Evolutionary conservation across 2,329 filamentous ascomycete species (phyloP).

Genomic region (Ophiostoma pallidulum): DNA sequence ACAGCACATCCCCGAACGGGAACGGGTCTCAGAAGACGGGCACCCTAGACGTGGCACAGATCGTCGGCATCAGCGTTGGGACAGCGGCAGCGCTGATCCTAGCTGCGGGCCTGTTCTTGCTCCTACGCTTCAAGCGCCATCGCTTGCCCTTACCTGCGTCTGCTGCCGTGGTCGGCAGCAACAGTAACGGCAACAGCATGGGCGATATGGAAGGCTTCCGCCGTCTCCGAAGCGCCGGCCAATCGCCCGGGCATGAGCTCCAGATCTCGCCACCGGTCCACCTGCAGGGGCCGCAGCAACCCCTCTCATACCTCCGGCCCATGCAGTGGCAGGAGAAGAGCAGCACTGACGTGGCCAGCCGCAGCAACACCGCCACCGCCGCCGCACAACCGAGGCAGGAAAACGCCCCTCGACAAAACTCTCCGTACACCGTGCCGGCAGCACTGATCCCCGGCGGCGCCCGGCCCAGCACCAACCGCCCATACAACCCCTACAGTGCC

Average conservation of each 20-base stretch:
- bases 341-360: neutral
- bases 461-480: no score
- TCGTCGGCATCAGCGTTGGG: conserved; percentile 51
- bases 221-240: neutral
- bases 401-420: no score
- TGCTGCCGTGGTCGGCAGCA: conserved; percentile 16
- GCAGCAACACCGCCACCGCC: neutral
- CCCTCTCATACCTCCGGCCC: neutral
- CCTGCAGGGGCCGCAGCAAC: conserved; percentile 19
- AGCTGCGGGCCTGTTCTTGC: conserved; percentile 37
- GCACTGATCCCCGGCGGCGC: no score
- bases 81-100: conserved; percentile 39
- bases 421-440: no score
- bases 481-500: no score
- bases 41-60: neutral
- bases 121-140: conserved; percentile 27
- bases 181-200: neutral
- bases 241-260: conserved; percentile 22
- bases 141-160: conserved; percentile 29
- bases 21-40: no score
- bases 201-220: conserved; percentile 27
- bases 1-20: no score
- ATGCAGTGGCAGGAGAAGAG: conserved; percentile 8
- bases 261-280: conserved; percentile 35
- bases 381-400: neutral